A percentile compares a stretch with the other conserved stretches of the same genome.
phyloP scores from a whole-genome alignment of 495 filamentous ascomycete genomes.

The Clohesyomyces aquaticus region DNA sequence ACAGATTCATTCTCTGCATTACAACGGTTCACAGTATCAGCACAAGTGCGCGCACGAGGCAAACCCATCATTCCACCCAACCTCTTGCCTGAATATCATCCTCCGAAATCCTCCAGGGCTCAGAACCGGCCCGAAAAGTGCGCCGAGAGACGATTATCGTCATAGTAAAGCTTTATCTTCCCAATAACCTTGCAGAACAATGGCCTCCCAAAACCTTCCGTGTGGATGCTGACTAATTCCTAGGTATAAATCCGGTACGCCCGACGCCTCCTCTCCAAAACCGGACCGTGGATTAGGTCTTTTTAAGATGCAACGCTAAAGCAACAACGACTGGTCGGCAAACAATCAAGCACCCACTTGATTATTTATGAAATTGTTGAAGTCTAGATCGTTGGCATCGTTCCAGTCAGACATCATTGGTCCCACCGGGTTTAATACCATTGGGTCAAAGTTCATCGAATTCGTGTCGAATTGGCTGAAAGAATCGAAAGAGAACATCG shows the following conservation, averaged over 20 bases:
- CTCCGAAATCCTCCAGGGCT: no score
- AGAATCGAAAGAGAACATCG: constrained; percentile 29
- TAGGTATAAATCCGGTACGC: constrained; percentile 6
- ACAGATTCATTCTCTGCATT: no score
- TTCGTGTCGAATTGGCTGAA: constrained; percentile 35
- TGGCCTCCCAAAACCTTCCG: not conserved
- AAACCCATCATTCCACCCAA: not conserved
- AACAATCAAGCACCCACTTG: constrained; percentile 33
- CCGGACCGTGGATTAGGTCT: constrained; percentile 22
- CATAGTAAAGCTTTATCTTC: constrained; percentile 22
- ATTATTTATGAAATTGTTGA: constrained; percentile 41
- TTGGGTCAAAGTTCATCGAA: constrained; percentile 33
- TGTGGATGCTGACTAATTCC: not conserved
- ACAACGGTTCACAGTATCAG: no score
- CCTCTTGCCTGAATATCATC: not conserved
- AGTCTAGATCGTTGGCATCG: constrained; percentile 37
- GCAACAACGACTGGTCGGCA: no score
- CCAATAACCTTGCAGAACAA: not conserved
- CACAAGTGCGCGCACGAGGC: no score
- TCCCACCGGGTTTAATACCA: constrained; percentile 12
- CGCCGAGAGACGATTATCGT: constrained; percentile 1
- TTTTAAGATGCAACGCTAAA: constrained; percentile 39
- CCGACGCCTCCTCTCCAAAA: constrained; percentile 20
- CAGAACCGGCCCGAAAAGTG: not conserved
- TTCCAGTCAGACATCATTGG: constrained; percentile 38